Evolutionary conservation across 148 eudicot species (phyloP), one percentile per base, ranked within the genome.

Genomic region (Fagopyrum tataricum): DNA sequence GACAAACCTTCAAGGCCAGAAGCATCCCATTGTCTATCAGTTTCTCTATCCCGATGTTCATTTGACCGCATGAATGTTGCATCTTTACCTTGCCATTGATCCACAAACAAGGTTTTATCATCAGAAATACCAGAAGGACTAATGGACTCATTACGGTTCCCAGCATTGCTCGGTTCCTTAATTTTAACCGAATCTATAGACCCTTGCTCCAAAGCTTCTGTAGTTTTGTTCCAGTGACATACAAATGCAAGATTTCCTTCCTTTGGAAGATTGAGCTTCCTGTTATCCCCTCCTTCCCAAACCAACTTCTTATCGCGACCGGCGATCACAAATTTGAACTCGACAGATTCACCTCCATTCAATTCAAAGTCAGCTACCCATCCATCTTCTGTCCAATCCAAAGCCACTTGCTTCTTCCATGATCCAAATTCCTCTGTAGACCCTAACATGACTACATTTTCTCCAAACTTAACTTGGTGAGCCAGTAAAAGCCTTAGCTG

Each of bases 401-500:
- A 77, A 11, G 83, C 69, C 70, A 86, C 82, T 68, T 85, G 64
- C 75, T 91, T 85, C 82, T 87, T 86, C 99, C 99, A 95, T 20
- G 90, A 87, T 39, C 99, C 99, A 56, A 95, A 71, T 44, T 91
- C 97, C 81, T 80, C 81, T 42, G 72, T 55, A 13, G 99, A 95
- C 37, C 97, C 97, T 73, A 90, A 79, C 41, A 95, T 61, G 23
- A 78, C 86, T 59, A 91, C 86, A 75, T 80, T 83, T 78, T 95
- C 99, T 62, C 99, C 99, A 77, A 81, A 95, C 68, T 84, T 72
- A 43, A 95, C 99, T 86, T 95, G 97, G 84, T 91, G 99, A 78
- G 86, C 81, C 70, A 95, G 79, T 75, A 77, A 79, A 31, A 95
- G 62, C 48, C 67, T 81, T 72, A 95, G 77, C 75, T 74, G 76